Percentiles rank a stretch among this genome's conserved stretches.
These are phyloP conservation scores for Tuctoria greenei DNA, from an alignment of 176 grass and related monocot genomes.

Conservation along the genomic window DNA sequence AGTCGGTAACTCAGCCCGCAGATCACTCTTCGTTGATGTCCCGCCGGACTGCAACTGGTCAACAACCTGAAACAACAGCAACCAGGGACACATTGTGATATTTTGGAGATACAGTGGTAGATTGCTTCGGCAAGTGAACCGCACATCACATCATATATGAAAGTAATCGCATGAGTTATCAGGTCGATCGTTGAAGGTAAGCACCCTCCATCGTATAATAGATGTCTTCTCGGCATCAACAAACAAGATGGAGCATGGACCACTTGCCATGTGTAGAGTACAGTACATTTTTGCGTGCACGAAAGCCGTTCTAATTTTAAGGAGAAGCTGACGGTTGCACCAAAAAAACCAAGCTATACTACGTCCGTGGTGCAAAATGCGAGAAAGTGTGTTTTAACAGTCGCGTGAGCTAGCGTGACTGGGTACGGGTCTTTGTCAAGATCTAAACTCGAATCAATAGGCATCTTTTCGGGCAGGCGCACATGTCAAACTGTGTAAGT, in stretches of 20 bases:
- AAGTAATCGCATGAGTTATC: conserved; percentile 13
- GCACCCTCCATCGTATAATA: background rate
- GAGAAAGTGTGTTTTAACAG: background rate
- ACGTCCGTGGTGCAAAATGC: conserved; percentile 1
- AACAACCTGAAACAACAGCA: conserved; percentile 63
- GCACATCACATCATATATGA: background rate
- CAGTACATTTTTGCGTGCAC: background rate
- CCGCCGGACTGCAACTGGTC: conserved; percentile 81
- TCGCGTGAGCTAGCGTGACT: background rate
- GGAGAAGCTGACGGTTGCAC: background rate
- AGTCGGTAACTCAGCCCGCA: conserved; percentile 66
- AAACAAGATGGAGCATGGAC: background rate
- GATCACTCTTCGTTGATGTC: conserved; percentile 57
- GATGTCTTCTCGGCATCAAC: background rate
- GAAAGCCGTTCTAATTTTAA: conserved; percentile 13
- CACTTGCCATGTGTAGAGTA: background rate
- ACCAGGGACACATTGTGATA: background rate
- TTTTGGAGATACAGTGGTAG: background rate
- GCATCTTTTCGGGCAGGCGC: background rate
- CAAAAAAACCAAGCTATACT: background rate
- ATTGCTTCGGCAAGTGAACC: background rate
- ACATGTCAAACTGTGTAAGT: conserved; percentile 8
- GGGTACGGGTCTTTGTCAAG: background rate
- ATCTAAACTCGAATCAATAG: background rate
- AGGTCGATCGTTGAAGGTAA: background rate